Percentiles rank a stretch among this genome's conserved stretches.
Evolutionary conservation across 2,329 filamentous ascomycete genomes (phyloP).

Genomic region (Phoma herbarum): DNA sequence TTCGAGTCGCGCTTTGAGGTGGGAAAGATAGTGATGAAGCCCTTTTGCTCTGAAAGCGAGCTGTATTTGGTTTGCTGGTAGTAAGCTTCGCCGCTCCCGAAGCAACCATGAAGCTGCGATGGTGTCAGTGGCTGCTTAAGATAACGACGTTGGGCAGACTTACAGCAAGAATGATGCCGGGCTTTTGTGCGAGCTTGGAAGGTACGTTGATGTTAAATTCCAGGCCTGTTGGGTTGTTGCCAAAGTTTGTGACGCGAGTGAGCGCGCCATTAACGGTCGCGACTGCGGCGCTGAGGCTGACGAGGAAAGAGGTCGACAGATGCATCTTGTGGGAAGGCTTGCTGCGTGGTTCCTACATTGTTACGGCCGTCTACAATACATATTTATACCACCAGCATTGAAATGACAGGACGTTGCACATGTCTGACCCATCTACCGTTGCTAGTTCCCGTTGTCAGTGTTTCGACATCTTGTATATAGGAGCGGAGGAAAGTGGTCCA

Average conservation of each 20-base stretch:
- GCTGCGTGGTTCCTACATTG: background rate
- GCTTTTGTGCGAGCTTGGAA: constrained; percentile 53
- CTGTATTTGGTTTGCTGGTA: constrained; percentile 28
- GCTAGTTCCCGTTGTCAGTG: background rate
- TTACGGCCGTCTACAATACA: background rate
- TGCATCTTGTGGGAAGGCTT: constrained; percentile 11
- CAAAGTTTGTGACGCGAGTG: constrained; percentile 53
- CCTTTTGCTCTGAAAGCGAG: constrained; percentile 61
- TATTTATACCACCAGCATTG: background rate
- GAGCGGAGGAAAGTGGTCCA: background rate
- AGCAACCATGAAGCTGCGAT: constrained; percentile 39
- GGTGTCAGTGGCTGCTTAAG: background rate
- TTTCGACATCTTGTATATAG: background rate
- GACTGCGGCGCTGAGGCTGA: constrained; percentile 8
- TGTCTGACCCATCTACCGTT: background rate
- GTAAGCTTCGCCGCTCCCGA: constrained; percentile 51
- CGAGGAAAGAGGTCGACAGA: constrained; percentile 7
- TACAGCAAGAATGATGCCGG: constrained; percentile 63
- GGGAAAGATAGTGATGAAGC: constrained; percentile 68
- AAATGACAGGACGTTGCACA: background rate
- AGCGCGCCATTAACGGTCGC: constrained; percentile 29
- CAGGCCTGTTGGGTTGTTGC: constrained; percentile 56
- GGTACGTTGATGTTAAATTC: constrained; percentile 63
- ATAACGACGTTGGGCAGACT: constrained; percentile 46
- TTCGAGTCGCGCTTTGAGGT: constrained; percentile 58